phyloP scores from a whole-genome alignment of 2,329 filamentous ascomycete genomes.

The Sporothrix pseudoabietina region DNA sequence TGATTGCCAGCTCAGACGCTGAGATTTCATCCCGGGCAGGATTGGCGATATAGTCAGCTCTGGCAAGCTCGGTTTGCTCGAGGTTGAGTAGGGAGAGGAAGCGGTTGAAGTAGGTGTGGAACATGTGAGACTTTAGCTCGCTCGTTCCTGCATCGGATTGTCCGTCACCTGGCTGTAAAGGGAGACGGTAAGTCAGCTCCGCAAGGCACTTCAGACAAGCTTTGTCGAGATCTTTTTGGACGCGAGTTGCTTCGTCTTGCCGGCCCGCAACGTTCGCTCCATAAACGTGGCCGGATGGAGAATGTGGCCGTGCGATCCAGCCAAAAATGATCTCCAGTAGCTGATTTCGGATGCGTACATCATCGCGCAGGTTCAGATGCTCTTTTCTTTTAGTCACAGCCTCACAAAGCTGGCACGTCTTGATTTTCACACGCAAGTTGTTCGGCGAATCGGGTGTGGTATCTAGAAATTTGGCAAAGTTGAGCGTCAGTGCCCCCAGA shows the following conservation, averaged over 20 bases:
- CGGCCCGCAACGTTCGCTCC: conserved; percentile 43
- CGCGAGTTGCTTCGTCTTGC: conserved; percentile 58
- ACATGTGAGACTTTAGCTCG: conserved; percentile 71
- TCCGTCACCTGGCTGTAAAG: conserved; percentile 65
- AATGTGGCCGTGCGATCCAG: conserved; percentile 66
- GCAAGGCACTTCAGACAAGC: conserved; percentile 67
- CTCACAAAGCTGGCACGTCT: conserved; percentile 68
- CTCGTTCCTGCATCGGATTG: conserved; percentile 67
- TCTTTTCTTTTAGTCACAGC: conserved; percentile 67
- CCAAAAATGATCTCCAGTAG: conserved; percentile 68
- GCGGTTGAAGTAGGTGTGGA: conserved; percentile 70
- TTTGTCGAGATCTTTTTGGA: conserved; percentile 67
- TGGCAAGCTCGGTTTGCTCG: conserved; percentile 52
- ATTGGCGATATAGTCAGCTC: conserved; percentile 46
- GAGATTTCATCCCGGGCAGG: conserved; percentile 57
- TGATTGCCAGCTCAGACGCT: conserved; percentile 65
- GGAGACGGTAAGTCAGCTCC: conserved; percentile 66
- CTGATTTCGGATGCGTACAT: conserved; percentile 69
- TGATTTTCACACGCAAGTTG: conserved; percentile 66
- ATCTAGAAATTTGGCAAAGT: conserved; percentile 68
- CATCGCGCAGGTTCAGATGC: conserved; percentile 67
- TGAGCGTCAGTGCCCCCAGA: conserved; percentile 64
- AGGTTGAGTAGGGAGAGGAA: conserved; percentile 67
- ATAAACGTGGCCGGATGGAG: conserved; percentile 51
- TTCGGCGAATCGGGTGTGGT: conserved; percentile 57